Evolutionary conservation across 2,329 filamentous ascomycete genomes (phyloP).

Genomic region (Pseudogymnoascus sp.): DNA sequence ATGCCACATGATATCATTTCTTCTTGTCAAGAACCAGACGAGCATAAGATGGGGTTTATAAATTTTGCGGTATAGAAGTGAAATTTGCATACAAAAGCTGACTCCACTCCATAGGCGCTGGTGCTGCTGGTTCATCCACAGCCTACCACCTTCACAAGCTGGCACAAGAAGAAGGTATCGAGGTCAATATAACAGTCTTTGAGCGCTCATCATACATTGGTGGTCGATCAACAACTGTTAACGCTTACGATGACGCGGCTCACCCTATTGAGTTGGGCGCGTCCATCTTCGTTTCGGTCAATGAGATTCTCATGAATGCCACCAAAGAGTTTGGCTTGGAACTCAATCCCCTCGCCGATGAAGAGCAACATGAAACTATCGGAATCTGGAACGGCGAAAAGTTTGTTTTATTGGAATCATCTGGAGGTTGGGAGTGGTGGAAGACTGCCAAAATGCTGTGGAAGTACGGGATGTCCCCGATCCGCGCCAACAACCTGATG

Average conservation of each 20-base stretch:
- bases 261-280: slow-evolving; percentile 79
- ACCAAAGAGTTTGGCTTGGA: slow-evolving; percentile 63
- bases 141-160: slow-evolving; percentile 75
- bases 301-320: slow-evolving; percentile 72
- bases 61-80: background rate
- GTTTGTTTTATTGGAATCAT: slow-evolving; percentile 62
- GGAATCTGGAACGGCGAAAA: slow-evolving; percentile 77
- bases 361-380: slow-evolving; percentile 39
- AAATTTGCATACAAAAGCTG: background rate
- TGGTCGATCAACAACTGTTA: slow-evolving; percentile 78
- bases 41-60: background rate
- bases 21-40: background rate
- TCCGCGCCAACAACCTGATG: slow-evolving; percentile 65
- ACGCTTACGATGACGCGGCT: slow-evolving; percentile 59
- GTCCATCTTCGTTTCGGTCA: slow-evolving; percentile 82
- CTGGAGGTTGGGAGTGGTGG: slow-evolving; percentile 64
- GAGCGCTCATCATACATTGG: slow-evolving; percentile 73
- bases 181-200: slow-evolving; percentile 77
- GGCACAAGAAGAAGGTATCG: slow-evolving; percentile 49
- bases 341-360: slow-evolving; percentile 37
- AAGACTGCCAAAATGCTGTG: slow-evolving; percentile 71
- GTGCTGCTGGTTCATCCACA: slow-evolving; percentile 77
- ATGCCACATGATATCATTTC: background rate
- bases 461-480: slow-evolving; percentile 75
- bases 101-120: slow-evolving; percentile 56